Evolutionary conservation across 352 stramenopile species (phyloP).

Genomic region (Phytophthora pistaciae): DNA sequence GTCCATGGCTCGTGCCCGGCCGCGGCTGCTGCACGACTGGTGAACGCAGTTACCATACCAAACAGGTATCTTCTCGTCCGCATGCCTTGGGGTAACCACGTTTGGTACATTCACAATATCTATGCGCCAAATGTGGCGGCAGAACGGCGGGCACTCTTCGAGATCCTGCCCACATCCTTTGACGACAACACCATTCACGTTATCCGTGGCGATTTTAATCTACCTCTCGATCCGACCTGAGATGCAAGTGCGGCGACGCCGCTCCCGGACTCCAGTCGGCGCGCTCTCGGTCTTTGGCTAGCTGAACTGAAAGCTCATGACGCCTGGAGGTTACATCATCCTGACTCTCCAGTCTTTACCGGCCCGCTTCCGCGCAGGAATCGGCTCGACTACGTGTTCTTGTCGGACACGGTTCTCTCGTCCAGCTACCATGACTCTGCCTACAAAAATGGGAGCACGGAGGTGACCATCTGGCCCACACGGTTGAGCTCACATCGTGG

Average conservation of each 20-base stretch:
- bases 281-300: not conserved
- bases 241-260: not conserved
- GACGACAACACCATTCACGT: slow-evolving; percentile 8
- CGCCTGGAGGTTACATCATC: no score
- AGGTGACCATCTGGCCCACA: no score
- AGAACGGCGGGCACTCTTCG: not conserved
- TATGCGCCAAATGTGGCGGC: slow-evolving; percentile 12
- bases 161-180: slow-evolving; percentile 5
- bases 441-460: no score
- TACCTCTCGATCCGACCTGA: not conserved
- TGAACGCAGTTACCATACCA: not conserved
- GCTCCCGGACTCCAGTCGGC: not conserved
- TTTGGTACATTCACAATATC: slow-evolving; percentile 15
- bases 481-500: no score
- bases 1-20: not conserved
- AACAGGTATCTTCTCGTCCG: not conserved
- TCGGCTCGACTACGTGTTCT: no score
- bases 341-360: no score
- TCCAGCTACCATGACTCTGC: no score
- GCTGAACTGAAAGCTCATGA: no score
- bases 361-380: no score
- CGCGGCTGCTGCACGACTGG: not conserved
- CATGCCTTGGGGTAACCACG: not conserved
- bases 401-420: no score
- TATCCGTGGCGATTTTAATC: slow-evolving; percentile 23